These are phyloP conservation scores for Salix purpurea DNA, from an alignment of 345 rosid genomes.

Conservation along the genomic window DNA sequence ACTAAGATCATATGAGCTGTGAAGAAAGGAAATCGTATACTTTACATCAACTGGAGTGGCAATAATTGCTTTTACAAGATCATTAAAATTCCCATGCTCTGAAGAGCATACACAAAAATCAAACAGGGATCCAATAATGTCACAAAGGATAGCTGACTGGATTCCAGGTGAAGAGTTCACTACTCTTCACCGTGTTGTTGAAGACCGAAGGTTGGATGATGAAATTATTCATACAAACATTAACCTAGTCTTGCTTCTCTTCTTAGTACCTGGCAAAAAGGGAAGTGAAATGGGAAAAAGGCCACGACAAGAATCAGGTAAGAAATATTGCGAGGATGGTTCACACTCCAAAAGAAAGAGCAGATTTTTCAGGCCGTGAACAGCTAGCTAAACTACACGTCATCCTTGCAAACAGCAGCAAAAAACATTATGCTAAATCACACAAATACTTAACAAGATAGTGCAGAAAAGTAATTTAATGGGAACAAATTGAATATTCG, in stretches of 20 bases:
- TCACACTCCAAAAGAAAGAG: not conserved
- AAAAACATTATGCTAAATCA: not conserved
- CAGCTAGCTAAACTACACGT: not conserved
- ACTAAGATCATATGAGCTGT: not conserved
- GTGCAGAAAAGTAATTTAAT: not conserved
- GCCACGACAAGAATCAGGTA: not conserved
- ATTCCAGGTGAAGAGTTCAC: not conserved
- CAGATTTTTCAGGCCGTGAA: not conserved
- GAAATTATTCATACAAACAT: slow-evolving; percentile 4
- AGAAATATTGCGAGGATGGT: not conserved
- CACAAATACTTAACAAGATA: not conserved
- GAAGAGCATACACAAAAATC: not conserved
- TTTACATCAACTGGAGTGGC: slow-evolving; percentile 2
- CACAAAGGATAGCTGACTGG: not conserved
- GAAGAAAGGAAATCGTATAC: not conserved
- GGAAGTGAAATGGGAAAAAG: not conserved
- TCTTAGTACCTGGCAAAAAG: slow-evolving; percentile 50
- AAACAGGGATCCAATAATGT: not conserved
- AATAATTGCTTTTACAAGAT: slow-evolving; percentile 2
- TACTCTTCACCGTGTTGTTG: not conserved
- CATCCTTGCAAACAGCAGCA: not conserved
- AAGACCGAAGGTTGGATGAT: not conserved
- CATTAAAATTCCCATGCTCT: not conserved
- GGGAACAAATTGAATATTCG: not conserved
- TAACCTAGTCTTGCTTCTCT: slow-evolving; percentile 78